Percentiles rank a stretch among this genome's conserved stretches.
Conservation (phyloP, 768 basidiomycete species). For the Collybia nuda region DNA sequence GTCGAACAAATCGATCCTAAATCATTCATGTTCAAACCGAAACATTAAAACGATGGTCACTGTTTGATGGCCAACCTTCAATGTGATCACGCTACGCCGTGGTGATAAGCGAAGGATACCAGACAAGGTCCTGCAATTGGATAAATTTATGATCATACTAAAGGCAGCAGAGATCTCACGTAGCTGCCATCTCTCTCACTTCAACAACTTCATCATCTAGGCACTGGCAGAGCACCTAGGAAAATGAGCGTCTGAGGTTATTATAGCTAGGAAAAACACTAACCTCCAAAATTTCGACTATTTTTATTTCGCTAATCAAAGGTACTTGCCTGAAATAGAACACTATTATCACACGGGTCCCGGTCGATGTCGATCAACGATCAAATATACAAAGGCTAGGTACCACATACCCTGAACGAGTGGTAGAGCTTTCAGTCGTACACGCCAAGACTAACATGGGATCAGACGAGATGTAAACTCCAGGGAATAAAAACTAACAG, state of each 20-base stretch:
- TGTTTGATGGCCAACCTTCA: constrained; percentile 48
- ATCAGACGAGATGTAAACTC: constrained; percentile 4
- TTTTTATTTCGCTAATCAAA: constrained; percentile 72
- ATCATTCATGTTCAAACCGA: neutral
- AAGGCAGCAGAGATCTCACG: constrained; percentile 42
- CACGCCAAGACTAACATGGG: constrained; percentile 72
- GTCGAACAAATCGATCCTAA: constrained; percentile 78
- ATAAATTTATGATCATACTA: neutral
- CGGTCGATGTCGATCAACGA: neutral
- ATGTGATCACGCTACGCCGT: constrained; percentile 68
- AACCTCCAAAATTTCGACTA: constrained; percentile 81
- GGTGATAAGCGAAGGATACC: constrained; percentile 84
- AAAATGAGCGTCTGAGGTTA: neutral
- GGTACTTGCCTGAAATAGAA: constrained; percentile 89
- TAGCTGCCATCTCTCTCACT: constrained; percentile 87
- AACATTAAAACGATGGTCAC: constrained; percentile 12
- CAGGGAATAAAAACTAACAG: constrained; percentile 42
- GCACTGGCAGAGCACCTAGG: constrained; percentile 74
- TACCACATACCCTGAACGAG: constrained; percentile 64
- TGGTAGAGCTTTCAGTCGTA: constrained; percentile 83
- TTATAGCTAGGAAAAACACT: constrained; percentile 6
- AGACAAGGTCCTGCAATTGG: constrained; percentile 59
- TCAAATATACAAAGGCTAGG: neutral
- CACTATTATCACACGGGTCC: constrained; percentile 52
- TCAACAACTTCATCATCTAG: constrained; percentile 87